Conservation (phyloP, 2,329 filamentous ascomycete genomes). For the Clonostachys solani region DNA sequence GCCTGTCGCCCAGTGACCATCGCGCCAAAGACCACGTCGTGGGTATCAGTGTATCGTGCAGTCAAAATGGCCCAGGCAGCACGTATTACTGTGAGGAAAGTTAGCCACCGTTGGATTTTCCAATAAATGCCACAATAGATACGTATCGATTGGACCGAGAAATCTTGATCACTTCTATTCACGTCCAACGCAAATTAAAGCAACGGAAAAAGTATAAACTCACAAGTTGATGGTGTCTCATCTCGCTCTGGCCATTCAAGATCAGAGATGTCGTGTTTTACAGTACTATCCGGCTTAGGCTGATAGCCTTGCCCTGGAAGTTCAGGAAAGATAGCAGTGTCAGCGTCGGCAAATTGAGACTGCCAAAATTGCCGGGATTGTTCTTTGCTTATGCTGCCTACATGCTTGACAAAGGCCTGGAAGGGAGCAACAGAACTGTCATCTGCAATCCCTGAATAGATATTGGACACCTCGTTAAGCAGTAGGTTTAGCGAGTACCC, state of each 20-base stretch:
- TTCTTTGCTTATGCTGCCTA: not conserved
- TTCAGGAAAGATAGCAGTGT: not conserved
- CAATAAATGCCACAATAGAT: too few species aligned
- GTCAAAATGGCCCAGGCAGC: too few species aligned
- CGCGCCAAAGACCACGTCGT: constrained; percentile 14
- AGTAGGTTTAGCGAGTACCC: constrained; percentile 5
- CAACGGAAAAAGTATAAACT: too few species aligned
- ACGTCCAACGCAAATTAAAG: too few species aligned
- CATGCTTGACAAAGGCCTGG: constrained; percentile 34
- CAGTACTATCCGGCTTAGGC: not conserved
- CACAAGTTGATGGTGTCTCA: constrained; percentile 5
- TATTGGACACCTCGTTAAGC: not conserved
- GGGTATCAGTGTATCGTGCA: too few species aligned
- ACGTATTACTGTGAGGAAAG: too few species aligned
- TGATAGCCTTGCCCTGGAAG: constrained; percentile 1
- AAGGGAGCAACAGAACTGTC: constrained; percentile 13
- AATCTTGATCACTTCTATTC: too few species aligned
- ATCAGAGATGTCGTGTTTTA: not conserved
- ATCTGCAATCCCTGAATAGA: not conserved
- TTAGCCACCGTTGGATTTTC: too few species aligned
- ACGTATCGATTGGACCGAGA: too few species aligned
- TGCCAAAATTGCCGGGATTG: not conserved
- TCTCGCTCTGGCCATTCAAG: not conserved
- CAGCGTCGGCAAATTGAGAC: not conserved
- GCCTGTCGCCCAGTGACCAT: constrained; percentile 19